phyloP scores from a whole-genome alignment of 169 alveolate species.

The Plasmodium coatneyi region DNA sequence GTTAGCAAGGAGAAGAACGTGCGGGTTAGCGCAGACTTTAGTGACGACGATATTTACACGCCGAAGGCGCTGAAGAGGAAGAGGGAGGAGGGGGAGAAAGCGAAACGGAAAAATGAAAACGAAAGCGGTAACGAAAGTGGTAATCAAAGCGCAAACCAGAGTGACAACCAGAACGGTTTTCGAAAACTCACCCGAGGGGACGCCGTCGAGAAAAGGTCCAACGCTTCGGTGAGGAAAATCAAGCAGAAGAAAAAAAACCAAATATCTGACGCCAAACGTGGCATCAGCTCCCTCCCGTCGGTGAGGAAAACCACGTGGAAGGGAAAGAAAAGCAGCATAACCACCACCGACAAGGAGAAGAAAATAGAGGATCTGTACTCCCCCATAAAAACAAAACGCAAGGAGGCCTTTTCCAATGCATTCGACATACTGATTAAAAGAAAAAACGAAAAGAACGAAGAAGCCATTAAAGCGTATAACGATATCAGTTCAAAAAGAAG shows the following conservation, averaged over 20 bases:
- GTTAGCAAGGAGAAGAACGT: neutral
- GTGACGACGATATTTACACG: constrained; percentile 58
- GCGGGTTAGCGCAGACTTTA: neutral
- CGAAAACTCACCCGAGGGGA: neutral
- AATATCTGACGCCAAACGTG: neutral
- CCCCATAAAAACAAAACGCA: neutral
- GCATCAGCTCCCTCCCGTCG: neutral
- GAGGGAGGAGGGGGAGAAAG: constrained; percentile 9
- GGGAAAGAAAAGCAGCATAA: neutral
- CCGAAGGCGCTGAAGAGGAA: constrained; percentile 34
- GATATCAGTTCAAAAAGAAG: constrained; percentile 35
- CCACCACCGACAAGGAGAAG: neutral
- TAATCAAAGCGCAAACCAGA: neutral
- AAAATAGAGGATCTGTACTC: neutral
- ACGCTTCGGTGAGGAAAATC: neutral
- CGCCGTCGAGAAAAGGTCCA: neutral
- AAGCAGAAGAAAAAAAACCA: neutral
- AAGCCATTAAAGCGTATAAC: constrained; percentile 55
- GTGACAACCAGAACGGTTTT: neutral
- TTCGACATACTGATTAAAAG: constrained; percentile 37
- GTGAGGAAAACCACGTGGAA: neutral
- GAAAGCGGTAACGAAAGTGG: neutral
- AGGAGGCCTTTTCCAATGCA: constrained; percentile 44
- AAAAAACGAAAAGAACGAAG: constrained; percentile 59
- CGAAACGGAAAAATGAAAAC: neutral